These are phyloP conservation scores for Craterostigma plantagineum DNA, from an alignment of 257 asterid species.

Conservation along the genomic window DNA sequence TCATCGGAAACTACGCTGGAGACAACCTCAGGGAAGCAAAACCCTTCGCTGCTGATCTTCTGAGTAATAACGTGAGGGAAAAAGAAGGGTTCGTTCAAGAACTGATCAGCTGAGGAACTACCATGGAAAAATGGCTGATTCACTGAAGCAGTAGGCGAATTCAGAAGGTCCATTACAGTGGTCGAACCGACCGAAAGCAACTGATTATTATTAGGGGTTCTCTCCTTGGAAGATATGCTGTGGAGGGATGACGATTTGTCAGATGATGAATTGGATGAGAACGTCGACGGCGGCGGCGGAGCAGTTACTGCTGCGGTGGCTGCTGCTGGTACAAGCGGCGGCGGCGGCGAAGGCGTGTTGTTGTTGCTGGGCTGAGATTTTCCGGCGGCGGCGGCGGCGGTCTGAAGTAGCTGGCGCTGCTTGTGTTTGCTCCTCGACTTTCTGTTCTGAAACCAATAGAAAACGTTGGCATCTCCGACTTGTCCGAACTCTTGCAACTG, in stretches of 20 bases:
- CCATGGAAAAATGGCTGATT: slow-evolving; percentile 33
- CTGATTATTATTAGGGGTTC: slow-evolving; percentile 32
- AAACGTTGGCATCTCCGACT: slow-evolving; percentile 92
- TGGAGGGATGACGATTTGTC: too few relatives aligned
- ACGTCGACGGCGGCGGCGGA: slow-evolving; percentile 28
- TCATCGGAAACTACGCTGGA: slow-evolving; percentile 1
- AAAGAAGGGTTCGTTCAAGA: slow-evolving; percentile 29
- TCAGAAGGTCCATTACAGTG: slow-evolving; percentile 28
- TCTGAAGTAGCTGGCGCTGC: slow-evolving; percentile 47
- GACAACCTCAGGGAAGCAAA: slow-evolving; percentile 27
- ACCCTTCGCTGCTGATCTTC: slow-evolving; percentile 6
- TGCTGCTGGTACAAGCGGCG: not conserved
- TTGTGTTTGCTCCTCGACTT: slow-evolving; percentile 90
- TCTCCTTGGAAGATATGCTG: slow-evolving; percentile 20
- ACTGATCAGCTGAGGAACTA: slow-evolving; percentile 12
- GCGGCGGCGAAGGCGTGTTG: not conserved
- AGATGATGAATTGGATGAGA: slow-evolving; percentile 38
- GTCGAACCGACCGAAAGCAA: slow-evolving; percentile 15
- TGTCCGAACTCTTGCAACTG: slow-evolving; percentile 81
- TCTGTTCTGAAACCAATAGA: slow-evolving; percentile 95
- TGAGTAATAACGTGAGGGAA: slow-evolving; percentile 36
- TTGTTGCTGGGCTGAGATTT: not conserved
- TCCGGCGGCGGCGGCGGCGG: slow-evolving; percentile 10
- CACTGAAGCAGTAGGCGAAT: slow-evolving; percentile 56
- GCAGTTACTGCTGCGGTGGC: slow-evolving; percentile 1